Evolutionary conservation across 2,329 filamentous ascomycete species (phyloP), one percentile per base, ranked within the genome.

Genomic region (Colletotrichum sojae): DNA sequence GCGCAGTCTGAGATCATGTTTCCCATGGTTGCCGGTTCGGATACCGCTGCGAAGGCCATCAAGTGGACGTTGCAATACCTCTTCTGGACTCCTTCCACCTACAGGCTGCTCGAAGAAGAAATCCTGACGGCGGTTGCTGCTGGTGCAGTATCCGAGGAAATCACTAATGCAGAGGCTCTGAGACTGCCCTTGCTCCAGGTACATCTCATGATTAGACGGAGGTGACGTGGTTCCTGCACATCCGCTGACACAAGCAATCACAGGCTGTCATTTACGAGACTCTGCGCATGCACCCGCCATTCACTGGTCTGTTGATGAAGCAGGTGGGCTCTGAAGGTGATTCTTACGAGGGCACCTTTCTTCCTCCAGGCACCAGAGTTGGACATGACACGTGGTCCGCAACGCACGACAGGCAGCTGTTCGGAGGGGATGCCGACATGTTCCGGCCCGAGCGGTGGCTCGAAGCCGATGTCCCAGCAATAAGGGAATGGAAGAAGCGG

Each of bases 251-350:
- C 6, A 1, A 2, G 3, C 16, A 2, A 18, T 31, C 1, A 15
- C 78, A 84, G 51, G 86, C 86, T 2, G 82, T 86, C 4, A 79
- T 89, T 13, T 83, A 82, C 25, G 88, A 90, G 74, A 81, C 82
- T 0, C 76, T 85, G 71, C 82, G 86, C 4, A 74, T 88, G 13
- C 83, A 86, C 67, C 85, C 86, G 0, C 81, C 79, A 1, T 78
- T 87, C 5, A 82, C 80, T 12, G 80, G 86, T 65, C 73, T 82
- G 6, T 76, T 89, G 6, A 84, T 88, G 74, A 84, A 88, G 1
- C 73, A 84, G 22, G 85, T 88, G 0, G 86, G 86, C 1, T 25
- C 73, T 0, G 76, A 74, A 6, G 83, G 84, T 0, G 73, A 82
- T 8, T 73, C 71, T 0, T 76, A 83, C 5, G 75, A 77, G 39